phyloP scores from a whole-genome alignment of 2,329 filamentous ascomycete species.

The Mycosphaerella sp. region DNA sequence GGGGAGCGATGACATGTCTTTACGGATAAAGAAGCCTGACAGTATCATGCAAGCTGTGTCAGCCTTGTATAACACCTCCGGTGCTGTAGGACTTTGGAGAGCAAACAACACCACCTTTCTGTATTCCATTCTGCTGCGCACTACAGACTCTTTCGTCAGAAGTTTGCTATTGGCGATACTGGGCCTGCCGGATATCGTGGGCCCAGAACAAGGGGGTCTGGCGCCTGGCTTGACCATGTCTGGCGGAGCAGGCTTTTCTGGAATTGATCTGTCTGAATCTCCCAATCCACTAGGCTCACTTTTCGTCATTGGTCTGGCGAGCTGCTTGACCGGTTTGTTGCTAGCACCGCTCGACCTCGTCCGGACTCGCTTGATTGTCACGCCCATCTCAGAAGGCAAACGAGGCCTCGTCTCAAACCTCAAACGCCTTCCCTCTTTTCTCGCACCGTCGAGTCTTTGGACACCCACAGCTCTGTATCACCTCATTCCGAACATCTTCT shows the following conservation, averaged over 20 bases:
- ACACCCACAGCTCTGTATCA: constrained; percentile 81
- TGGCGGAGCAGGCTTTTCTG: constrained; percentile 38
- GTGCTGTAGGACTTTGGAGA: constrained; percentile 91
- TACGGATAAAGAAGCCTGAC: constrained; percentile 67
- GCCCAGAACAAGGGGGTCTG: constrained; percentile 66
- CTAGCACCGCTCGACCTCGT: constrained; percentile 86
- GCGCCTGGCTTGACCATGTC: constrained; percentile 47
- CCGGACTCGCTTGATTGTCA: constrained; percentile 79
- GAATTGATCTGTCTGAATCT: constrained; percentile 73
- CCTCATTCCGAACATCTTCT: constrained; percentile 76
- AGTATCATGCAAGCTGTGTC: constrained; percentile 81
- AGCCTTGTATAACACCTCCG: constrained; percentile 83
- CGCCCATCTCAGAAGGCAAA: constrained; percentile 61
- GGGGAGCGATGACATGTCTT: constrained; percentile 44
- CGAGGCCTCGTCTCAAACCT: constrained; percentile 74
- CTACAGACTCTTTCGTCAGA: constrained; percentile 86
- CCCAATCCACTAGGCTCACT: constrained; percentile 78
- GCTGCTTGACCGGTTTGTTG: constrained; percentile 66
- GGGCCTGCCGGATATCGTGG: constrained; percentile 77
- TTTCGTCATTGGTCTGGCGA: constrained; percentile 61
- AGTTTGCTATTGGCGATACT: constrained; percentile 85
- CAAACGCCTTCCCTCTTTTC: constrained; percentile 65
- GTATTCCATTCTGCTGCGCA: constrained; percentile 77
- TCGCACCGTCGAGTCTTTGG: constrained; percentile 61
- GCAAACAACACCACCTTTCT: constrained; percentile 86